These are phyloP conservation scores for Pugionium cornutum DNA, from an alignment of 345 rosid genomes.

Conservation along the genomic window DNA sequence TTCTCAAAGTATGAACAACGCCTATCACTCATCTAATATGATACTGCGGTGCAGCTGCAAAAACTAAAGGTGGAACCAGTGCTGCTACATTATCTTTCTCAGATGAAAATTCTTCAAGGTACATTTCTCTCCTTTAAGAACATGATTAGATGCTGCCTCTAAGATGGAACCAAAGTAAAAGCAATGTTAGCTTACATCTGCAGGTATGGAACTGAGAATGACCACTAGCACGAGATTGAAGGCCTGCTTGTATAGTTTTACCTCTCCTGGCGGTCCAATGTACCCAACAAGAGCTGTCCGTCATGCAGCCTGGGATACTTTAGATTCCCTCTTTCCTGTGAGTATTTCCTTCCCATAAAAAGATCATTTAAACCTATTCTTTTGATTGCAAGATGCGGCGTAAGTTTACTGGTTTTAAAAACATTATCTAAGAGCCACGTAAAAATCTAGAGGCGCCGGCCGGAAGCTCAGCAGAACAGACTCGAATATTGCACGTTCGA, in stretches of 20 bases:
- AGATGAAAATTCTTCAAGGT: slow-evolving; percentile 85
- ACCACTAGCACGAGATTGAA: slow-evolving; percentile 90
- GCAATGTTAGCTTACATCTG: slow-evolving; percentile 25
- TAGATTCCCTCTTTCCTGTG: slow-evolving; percentile 91
- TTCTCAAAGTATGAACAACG: neutral
- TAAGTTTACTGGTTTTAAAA: neutral
- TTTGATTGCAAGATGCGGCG: slow-evolving; percentile 1
- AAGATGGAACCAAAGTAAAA: neutral
- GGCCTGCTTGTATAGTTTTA: slow-evolving; percentile 92
- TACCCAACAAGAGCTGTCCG: slow-evolving; percentile 99
- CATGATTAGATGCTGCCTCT: neutral
- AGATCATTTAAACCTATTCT: neutral
- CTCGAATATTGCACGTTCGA: too few species aligned
- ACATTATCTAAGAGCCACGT: neutral
- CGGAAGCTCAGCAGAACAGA: neutral
- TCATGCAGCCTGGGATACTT: slow-evolving; percentile 97
- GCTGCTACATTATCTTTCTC: slow-evolving; percentile 81
- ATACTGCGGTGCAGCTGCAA: slow-evolving; percentile 62
- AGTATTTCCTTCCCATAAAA: slow-evolving; percentile 41
- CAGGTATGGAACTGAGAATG: slow-evolving; percentile 96
- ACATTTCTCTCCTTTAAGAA: slow-evolving; percentile 24
- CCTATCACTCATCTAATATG: slow-evolving; percentile 12
- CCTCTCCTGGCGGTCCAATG: slow-evolving; percentile 98
- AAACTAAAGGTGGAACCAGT: slow-evolving; percentile 98
- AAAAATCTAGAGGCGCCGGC: neutral